Conservation (phyloP, 495 filamentous ascomycete species). For the Penicillium cinerascens region DNA sequence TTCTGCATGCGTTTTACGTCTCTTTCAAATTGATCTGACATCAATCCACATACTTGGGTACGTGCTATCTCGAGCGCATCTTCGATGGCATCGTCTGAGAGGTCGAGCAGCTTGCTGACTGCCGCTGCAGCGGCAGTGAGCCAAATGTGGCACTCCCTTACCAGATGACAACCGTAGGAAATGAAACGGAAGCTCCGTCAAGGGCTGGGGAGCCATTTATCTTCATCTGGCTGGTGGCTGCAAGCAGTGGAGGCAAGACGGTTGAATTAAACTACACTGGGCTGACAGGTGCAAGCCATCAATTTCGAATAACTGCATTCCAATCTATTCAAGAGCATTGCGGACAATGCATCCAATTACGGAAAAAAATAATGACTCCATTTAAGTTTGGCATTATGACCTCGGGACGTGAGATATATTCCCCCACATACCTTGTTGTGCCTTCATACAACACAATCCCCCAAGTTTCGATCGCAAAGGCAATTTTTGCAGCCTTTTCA, state of each 20-base stretch:
- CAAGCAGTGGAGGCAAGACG: conserved; percentile 40
- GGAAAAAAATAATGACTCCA: background rate
- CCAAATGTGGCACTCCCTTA: conserved; percentile 47
- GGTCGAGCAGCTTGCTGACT: conserved; percentile 33
- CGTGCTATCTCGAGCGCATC: conserved; percentile 40
- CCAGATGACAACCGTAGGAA: conserved; percentile 38
- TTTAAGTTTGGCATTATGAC: background rate
- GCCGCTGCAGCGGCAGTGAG: conserved; percentile 36
- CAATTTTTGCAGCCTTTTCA: conserved; percentile 30
- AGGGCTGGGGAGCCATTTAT: background rate
- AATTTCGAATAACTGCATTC: conserved; percentile 42
- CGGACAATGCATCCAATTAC: conserved; percentile 26
- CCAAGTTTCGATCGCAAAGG: conserved; percentile 34
- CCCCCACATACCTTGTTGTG: conserved; percentile 19
- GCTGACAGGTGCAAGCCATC: conserved; percentile 42
- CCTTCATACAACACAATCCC: conserved; percentile 30
- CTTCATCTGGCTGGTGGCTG: conserved; percentile 25
- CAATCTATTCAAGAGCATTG: conserved; percentile 41
- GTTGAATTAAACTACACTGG: conserved; percentile 34
- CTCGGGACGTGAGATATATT: background rate
- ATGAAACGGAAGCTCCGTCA: conserved; percentile 26
- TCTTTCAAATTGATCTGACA: conserved; percentile 44
- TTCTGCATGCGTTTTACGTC: conserved; percentile 47
- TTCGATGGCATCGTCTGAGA: conserved; percentile 28
- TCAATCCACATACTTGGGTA: conserved; percentile 40